Base-by-base conservation (phyloP, 768 basidiomycete species). In the Amanita inopinata region DNA sequence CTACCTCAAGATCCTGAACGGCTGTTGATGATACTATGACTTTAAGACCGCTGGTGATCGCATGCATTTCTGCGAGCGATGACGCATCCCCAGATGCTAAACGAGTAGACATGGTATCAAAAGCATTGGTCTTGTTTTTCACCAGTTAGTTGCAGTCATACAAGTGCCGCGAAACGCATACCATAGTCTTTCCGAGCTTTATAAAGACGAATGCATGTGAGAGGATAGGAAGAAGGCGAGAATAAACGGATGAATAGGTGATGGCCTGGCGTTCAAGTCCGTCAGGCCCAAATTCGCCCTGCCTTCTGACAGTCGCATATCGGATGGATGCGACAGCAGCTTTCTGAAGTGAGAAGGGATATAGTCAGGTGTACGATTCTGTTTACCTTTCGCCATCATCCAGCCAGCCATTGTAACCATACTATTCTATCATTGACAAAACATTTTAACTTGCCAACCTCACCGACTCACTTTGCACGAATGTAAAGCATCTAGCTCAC, bases 121-220 rank as follows among this genome's bases (percentile, higher is more conserved):
- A 83, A 0, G 72, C 60, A 31, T 61, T 60, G 1, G 57, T 59
- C 81, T 82, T 46, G 9, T 1, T 15, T 18, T 45, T 14, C 24
- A 39, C 48, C 1, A 30, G 14, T 11, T 23, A 12, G 38, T 18
- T n/a, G 25, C n/a, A 15, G 10, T 5, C 2, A 11, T 22, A 17
- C 24, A 11, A 27, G 9, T 33, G 12, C 10, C 22, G 34, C 12
- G 30, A 24, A 33, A 14, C 8, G 51, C 73, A 11, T 45, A 83
- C 80, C 56, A 83, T 59, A 18, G 70, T 68, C 19, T 69, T 64
- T 4, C 83, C 83, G 7, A 85, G 64, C 28, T 67, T 63, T 15
- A 84, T 73, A 55, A 79, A 84, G 14, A 80, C 80, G 51, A 82
- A 84, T 3, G 80, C 73, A 39, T 71, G 74, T 0, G 80, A 73